These are phyloP conservation scores for Gypsophila paniculata DNA, from an alignment of 179 eudicot species.

Conservation along the genomic window DNA sequence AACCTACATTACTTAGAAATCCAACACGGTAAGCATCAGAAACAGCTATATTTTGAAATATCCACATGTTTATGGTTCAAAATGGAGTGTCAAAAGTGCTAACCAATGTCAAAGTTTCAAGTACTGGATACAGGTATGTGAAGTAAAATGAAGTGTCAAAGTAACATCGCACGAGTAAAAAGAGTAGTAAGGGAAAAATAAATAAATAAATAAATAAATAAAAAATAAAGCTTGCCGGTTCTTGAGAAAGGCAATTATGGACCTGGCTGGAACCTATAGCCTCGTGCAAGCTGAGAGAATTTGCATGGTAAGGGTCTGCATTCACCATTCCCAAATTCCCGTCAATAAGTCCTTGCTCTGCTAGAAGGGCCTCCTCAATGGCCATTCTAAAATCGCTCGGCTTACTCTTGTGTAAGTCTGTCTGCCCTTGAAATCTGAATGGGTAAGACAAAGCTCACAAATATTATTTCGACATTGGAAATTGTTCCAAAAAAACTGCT, in stretches of 20 bases:
- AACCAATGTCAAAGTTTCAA: too few species aligned
- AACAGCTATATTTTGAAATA: too few species aligned
- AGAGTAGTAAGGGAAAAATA: neutral
- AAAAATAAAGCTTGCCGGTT: constrained; percentile 43
- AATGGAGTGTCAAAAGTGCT: too few species aligned
- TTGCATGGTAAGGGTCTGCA: constrained; percentile 27
- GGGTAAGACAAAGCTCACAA: constrained; percentile 8
- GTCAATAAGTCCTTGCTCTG: constrained; percentile 61
- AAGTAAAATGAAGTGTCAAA: too few species aligned
- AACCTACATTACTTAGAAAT: neutral
- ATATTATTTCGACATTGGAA: neutral
- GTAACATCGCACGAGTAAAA: neutral
- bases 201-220: neutral
- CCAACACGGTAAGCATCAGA: too few species aligned
- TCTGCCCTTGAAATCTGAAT: constrained; percentile 87
- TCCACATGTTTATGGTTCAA: too few species aligned
- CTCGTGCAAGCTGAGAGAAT: constrained; percentile 40
- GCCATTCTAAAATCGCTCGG: constrained; percentile 77
- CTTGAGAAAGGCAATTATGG: constrained; percentile 32
- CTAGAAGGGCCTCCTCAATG: constrained; percentile 81
- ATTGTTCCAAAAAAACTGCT: neutral
- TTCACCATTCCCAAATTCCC: constrained; percentile 34
- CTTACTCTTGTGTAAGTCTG: constrained; percentile 80
- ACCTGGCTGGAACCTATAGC: constrained; percentile 48
- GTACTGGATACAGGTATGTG: too few species aligned